Percentiles rank a stretch among this genome's conserved stretches.
These are phyloP conservation scores for Coemansia sp. DNA, from an alignment of 192 early-diverging fungal genomes.

Conservation along the genomic window DNA sequence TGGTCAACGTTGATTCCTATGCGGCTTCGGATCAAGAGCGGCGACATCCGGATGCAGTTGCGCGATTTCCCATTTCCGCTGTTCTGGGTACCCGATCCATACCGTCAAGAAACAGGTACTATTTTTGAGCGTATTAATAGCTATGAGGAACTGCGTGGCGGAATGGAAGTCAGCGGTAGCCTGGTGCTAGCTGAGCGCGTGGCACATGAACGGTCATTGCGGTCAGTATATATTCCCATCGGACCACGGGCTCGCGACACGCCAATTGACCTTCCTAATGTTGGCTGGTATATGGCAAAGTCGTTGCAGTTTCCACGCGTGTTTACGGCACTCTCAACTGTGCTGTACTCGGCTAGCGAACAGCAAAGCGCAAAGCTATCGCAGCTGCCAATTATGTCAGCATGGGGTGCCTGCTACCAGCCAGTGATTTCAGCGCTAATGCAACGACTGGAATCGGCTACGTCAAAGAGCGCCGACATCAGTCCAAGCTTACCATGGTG, in stretches of 20 bases:
- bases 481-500: constrained; percentile 55
- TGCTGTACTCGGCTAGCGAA: constrained; percentile 33
- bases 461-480: constrained; percentile 50
- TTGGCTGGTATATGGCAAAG: constrained; percentile 50
- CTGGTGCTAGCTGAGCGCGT: constrained; percentile 44
- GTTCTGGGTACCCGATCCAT: constrained; percentile 51
- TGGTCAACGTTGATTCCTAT: constrained; percentile 51
- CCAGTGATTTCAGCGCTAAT: constrained; percentile 53
- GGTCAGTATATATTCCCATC: constrained; percentile 43
- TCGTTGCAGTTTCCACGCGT: constrained; percentile 52
- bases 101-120: constrained; percentile 21
- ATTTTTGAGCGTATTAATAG: constrained; percentile 3
- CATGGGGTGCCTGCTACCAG: constrained; percentile 55
- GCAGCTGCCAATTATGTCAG: constrained; percentile 47
- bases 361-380: constrained; percentile 14
- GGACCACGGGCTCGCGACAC: constrained; percentile 36
- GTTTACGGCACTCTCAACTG: constrained; percentile 37
- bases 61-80: constrained; percentile 56
- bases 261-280: constrained; percentile 17
- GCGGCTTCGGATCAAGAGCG: constrained; percentile 48
- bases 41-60: constrained; percentile 47
- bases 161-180: constrained; percentile 45
- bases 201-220: constrained; percentile 41
- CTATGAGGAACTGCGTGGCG: constrained; percentile 45
- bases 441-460: constrained; percentile 52